Percentiles rank a stretch among this genome's conserved stretches.
phyloP scores from a whole-genome alignment of 805 yeast species.

The Candida krabiensis region DNA sequence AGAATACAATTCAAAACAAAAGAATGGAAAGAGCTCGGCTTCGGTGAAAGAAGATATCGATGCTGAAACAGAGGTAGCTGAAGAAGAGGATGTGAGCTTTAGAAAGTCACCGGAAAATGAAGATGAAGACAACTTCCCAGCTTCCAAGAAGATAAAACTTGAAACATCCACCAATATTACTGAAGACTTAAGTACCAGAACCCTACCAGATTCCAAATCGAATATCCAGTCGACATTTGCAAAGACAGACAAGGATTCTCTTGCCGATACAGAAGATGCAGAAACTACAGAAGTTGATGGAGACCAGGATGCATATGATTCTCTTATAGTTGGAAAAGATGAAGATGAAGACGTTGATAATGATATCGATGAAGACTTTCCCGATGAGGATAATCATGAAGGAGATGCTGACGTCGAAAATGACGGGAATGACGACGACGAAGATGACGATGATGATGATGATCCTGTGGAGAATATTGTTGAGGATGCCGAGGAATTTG shows the following conservation, averaged over 20 bases:
- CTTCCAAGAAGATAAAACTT: not conserved
- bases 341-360: constrained; percentile 14
- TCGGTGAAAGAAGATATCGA: constrained; percentile 9
- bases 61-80: constrained; percentile 4
- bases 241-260: not conserved
- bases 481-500: too few relatives aligned
- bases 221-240: too few relatives aligned
- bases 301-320: constrained; percentile 11
- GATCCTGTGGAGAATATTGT: constrained; percentile 6
- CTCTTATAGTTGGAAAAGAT: constrained; percentile 6
- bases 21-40: constrained; percentile 14
- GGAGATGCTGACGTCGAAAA: constrained; percentile 5
- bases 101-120: constrained; percentile 3
- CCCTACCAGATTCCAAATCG: too few relatives aligned
- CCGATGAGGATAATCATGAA: constrained; percentile 5
- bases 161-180: not conserved
- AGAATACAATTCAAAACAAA: constrained; percentile 33
- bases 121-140: constrained; percentile 1
- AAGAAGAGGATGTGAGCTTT: constrained; percentile 1
- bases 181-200: too few relatives aligned
- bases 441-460: constrained; percentile 8
- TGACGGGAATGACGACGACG: constrained; percentile 7
- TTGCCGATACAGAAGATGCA: constrained; percentile 4
- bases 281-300: constrained; percentile 10
- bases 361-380: constrained; percentile 8